Conservation (phyloP, 192 early-diverging fungal species). For the Coemansia sp. region DNA sequence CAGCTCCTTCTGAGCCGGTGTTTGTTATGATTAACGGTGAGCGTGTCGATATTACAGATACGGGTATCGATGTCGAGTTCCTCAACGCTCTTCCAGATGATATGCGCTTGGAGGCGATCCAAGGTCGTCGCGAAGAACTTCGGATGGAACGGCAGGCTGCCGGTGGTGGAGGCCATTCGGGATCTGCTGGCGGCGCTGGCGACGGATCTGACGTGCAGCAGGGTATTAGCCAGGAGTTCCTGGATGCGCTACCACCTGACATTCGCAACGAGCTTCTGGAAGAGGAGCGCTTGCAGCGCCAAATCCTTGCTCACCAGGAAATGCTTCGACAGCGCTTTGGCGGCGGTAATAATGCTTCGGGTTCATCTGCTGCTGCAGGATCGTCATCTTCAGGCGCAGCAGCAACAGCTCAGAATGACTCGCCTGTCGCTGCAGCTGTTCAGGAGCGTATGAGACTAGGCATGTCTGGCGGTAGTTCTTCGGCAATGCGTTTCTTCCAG, state of each 20-base stretch:
- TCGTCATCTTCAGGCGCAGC: not conserved
- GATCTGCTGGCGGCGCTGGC: constrained; percentile 27
- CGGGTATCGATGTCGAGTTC: constrained; percentile 92
- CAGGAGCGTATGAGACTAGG: constrained; percentile 33
- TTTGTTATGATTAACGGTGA: constrained; percentile 75
- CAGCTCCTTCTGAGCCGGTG: constrained; percentile 28
- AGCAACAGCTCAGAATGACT: not conserved
- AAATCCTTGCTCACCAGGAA: constrained; percentile 60
- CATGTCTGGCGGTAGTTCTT: constrained; percentile 3
- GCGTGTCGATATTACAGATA: constrained; percentile 84
- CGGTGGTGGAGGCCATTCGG: not conserved
- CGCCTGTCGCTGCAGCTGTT: constrained; percentile 10
- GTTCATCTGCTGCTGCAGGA: not conserved
- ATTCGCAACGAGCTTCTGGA: constrained; percentile 85
- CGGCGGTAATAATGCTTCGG: constrained; percentile 2
- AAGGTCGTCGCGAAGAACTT: constrained; percentile 69
- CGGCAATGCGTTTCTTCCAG: not conserved
- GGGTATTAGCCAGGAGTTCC: constrained; percentile 76
- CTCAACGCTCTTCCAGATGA: constrained; percentile 93
- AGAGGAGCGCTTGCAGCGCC: constrained; percentile 66
- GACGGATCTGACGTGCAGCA: constrained; percentile 1
- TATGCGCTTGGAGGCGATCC: constrained; percentile 87
- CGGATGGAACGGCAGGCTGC: constrained; percentile 22
- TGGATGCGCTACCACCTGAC: constrained; percentile 86
- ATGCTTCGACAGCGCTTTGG: constrained; percentile 37